Conservation (phyloP, 768 basidiomycete genomes). For the Rhodocollybia butyracea region DNA sequence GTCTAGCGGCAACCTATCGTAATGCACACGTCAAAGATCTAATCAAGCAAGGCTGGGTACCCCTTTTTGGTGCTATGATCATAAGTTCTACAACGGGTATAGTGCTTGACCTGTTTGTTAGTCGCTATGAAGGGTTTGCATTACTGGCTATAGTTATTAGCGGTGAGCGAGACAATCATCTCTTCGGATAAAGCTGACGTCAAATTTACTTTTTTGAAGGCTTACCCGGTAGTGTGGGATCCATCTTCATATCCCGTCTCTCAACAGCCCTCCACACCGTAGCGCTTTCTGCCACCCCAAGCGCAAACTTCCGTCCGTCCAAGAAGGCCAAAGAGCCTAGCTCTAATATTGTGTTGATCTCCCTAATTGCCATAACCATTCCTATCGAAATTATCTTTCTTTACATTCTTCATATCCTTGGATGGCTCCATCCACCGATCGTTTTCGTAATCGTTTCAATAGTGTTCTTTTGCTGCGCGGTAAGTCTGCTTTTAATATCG, state of each 20-base stretch:
- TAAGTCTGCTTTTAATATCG: constrained; percentile 35
- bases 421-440: constrained; percentile 75
- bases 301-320: not conserved
- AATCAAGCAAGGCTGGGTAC: constrained; percentile 83
- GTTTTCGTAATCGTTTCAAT: constrained; percentile 68
- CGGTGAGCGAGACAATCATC: constrained; percentile 40
- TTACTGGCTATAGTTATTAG: constrained; percentile 86
- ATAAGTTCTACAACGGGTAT: constrained; percentile 88
- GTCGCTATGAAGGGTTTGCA: constrained; percentile 83
- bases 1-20: constrained; percentile 52
- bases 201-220: constrained; percentile 36
- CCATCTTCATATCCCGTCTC: constrained; percentile 86
- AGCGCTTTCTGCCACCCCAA: constrained; percentile 29
- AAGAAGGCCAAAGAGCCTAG: constrained; percentile 30
- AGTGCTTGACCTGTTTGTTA: constrained; percentile 87
- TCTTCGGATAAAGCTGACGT: not conserved
- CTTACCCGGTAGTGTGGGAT: constrained; percentile 85
- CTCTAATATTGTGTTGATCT: constrained; percentile 55
- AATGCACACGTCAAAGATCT: constrained; percentile 72
- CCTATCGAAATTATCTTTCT: constrained; percentile 82
- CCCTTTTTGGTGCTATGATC: constrained; percentile 86
- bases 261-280: constrained; percentile 84
- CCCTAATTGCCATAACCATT: constrained; percentile 72
- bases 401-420: constrained; percentile 54
- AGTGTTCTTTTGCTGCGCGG: constrained; percentile 72